These are phyloP conservation scores for Tolypocladium inflatum DNA, from an alignment of 2,329 filamentous ascomycete genomes.

Conservation along the genomic window DNA sequence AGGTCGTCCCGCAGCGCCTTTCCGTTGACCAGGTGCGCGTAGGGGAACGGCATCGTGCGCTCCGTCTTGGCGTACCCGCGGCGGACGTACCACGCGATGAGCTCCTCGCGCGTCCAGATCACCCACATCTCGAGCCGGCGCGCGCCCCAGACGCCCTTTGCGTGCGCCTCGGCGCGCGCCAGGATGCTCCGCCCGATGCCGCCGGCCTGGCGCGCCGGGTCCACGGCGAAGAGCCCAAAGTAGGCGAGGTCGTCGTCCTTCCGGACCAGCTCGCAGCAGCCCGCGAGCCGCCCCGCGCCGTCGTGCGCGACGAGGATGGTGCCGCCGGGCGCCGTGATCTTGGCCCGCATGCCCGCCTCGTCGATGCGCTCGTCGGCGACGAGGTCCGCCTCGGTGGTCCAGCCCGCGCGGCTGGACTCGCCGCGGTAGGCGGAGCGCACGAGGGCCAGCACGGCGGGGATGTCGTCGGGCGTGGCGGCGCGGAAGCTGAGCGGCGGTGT, in stretches of 20 bases:
- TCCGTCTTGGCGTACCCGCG: slow-evolving; percentile 31
- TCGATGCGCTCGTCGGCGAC: slow-evolving; percentile 34
- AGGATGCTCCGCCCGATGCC: slow-evolving; percentile 34
- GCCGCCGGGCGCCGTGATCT: slow-evolving; percentile 28
- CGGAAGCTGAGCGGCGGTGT: slow-evolving; percentile 22
- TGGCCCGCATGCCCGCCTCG: slow-evolving; percentile 20
- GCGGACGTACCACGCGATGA: slow-evolving; percentile 35
- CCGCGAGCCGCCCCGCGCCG: slow-evolving; percentile 16
- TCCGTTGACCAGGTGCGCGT: slow-evolving; percentile 24
- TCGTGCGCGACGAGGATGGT: slow-evolving; percentile 28
- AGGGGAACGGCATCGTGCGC: slow-evolving; percentile 32
- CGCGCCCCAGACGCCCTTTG: slow-evolving; percentile 20
- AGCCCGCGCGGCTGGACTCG: slow-evolving; percentile 27
- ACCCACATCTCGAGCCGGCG: slow-evolving; percentile 32
- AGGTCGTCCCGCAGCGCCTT: slow-evolving; percentile 31
- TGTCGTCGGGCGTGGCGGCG: slow-evolving; percentile 22
- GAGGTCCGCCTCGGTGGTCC: slow-evolving; percentile 38
- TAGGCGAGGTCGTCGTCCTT: slow-evolving; percentile 21
- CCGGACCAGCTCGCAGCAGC: slow-evolving; percentile 34
- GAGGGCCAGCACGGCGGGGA: slow-evolving; percentile 23
- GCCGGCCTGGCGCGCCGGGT: slow-evolving; percentile 29
- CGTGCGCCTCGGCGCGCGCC: slow-evolving; percentile 28
- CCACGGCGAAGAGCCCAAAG: slow-evolving; percentile 40
- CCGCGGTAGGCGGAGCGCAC: slow-evolving; percentile 36
- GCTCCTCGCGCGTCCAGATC: slow-evolving; percentile 30